Base-by-base conservation (phyloP, 2,329 filamentous ascomycete species). In the Botrytis deweyae region DNA sequence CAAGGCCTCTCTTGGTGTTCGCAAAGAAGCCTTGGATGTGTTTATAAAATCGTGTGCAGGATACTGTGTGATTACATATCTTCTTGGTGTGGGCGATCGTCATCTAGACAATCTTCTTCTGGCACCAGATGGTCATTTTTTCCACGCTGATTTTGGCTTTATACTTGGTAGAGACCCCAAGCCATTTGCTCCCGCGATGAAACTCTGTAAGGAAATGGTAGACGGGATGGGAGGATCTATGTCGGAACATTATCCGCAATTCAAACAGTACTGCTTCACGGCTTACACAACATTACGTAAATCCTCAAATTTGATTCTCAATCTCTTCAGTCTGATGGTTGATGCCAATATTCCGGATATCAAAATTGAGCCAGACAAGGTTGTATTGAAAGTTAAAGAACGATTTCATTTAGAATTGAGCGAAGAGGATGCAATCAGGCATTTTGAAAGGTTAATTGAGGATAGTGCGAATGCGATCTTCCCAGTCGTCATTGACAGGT, bases 21-120 rank as follows among this genome's bases (percentile, higher is more conserved):
- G 95, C 42, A 95, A 95, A 81, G 95, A 98, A 80, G 92, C 93
- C 0, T 91, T 99, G 84, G 96, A 99, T 78, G 98, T 92, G 0
- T 99, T 97, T 81, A 91, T 98, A 80, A 95, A 95, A 81, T 97
- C 94, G 0, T 98, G 96, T 80, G 96, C 96, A 0, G 96, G 96
- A 49, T 99, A 99, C 84, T 98, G 96, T 82, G 96, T 99, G 22
- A 98, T 99, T 78, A 99, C 97, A 0, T 99, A 99, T 82, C 93
- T 99, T 25, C 89, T 99, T 20, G 97, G 96, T 46, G 96, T 99
- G 4, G 96, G 96, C 33, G 96, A 99, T 81, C 91, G 96, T 2
- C 96, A 99, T 83, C 88, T 98, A 3, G 96, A 99, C 82, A 99
- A 99, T 80, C 89, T 99, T 1, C 90, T 99, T 40, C 89, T 99